Evolutionary conservation across 2,329 filamentous ascomycete species (phyloP), one percentile per base, ranked within the genome.

Genomic region (Ceratocystiopsis minuta): DNA sequence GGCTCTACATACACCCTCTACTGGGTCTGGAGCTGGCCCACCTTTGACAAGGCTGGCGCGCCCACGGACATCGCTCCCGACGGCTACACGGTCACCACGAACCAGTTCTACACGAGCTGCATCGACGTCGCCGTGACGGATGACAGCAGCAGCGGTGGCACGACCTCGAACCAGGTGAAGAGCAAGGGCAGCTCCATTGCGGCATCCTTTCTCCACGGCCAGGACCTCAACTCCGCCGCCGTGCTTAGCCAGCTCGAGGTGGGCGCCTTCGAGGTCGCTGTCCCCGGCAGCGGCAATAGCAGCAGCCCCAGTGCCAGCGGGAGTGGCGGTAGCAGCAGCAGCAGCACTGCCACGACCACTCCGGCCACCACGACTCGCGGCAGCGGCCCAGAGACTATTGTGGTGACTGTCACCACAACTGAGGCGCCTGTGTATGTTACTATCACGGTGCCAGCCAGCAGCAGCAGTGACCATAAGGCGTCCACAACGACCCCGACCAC

Each of bases 1-100:
- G 75, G 75, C 37, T 70, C 76, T 28, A 68, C 69, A 24, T 83
- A 87, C 57, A 88, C 85, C 3, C 61, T 94, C 40, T 93, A 94
- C 66, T 96, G 88, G 88, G 79, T 95, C 37, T 96, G 90, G 90
- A 80, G 93, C 58, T 98, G 86, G 84, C 78, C 80, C 3, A 78
- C 73, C 14, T 64, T 75, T 54, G 56, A 58, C 50, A 43, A 56
- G 39, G 53, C 59, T 37, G 50, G 52, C 16, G 49, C 53, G 40
- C 46, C 50, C 28, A 51, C 49, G 35, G 45, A 49, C 33, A 55
- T 58, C 15, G 54, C 52, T 16, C 63, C 60, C 38, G 46, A 49
- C 60, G 47, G 61, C 34, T 44, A 46, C 37, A 49, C 50, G 4
- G 48, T 61, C 43, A 50, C 50, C 16, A 53, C 50, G 3, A 52